Base-by-base conservation (phyloP, 179 eudicot genomes). In the Patellifolia procumbens region DNA sequence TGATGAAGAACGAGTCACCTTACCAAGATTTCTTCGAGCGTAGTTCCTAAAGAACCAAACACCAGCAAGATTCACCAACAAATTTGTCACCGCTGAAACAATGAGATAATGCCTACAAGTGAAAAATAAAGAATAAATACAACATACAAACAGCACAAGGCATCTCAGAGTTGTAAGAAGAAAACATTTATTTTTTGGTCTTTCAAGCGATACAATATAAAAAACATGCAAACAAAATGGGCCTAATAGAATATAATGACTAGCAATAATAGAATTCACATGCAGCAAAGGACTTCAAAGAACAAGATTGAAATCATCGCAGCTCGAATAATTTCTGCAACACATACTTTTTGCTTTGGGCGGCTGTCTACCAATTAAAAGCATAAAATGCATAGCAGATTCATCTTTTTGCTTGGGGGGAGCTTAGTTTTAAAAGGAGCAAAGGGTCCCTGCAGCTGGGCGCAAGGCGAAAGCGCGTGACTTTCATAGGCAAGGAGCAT, bases 1-100 rank as follows among this genome's bases (percentile, higher is more conserved):
- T 37, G 39, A 45, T 68, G 39, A 13, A 77, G 67, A 56, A 46
- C 63, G 19, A n/a, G 49, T n/a, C 12, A 63, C 10, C 84, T 81
- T 82, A 93, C 99, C 96, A 43, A 95, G 88, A 88, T 84, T 95
- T 78, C 88, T 77, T 29, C 99, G 97, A 34, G 99, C 97, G 81
- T 95, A 93, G 76, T 85, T 91, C 74, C 98, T 85, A 81, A 95
- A 95, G 91, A 95, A 95, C 99, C 99, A 95, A 81, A 95, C 97
- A 63, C 99, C 99, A 81, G 93, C 85, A 68, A 95, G 92, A 85
- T 95, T 95, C 86, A 95, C 98, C 87, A 91, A 82, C 86, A 95
- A 74, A 83, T 95, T 95, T 58, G 99, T 87, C 73, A 93, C 93
- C 2, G 99, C 97, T 42, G 99, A 95, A 83, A 93, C 84, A 76